Evolutionary conservation across 805 yeast species (phyloP).

Genomic region (Tetrapisispora fleetii): DNA sequence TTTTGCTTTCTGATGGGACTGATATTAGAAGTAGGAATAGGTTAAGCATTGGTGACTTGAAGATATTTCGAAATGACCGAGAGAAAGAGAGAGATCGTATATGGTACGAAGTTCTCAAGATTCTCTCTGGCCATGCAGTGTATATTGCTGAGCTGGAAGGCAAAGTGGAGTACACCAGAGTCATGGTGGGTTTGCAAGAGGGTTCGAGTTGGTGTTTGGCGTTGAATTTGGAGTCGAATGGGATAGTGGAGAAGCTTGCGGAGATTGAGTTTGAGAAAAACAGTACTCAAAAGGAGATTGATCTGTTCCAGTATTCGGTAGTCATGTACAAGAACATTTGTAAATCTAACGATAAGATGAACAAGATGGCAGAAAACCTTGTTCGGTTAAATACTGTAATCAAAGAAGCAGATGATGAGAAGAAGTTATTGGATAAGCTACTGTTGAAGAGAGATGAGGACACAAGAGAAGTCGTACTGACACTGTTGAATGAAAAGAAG

Average conservation of each 20-base stretch:
- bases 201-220: slow-evolving; percentile 12
- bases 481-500: slow-evolving; percentile 23
- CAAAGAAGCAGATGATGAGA: slow-evolving; percentile 5
- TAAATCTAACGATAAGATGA: slow-evolving; percentile 9
- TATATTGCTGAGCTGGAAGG: slow-evolving; percentile 4
- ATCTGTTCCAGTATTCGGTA: slow-evolving; percentile 18
- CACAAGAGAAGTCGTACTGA: slow-evolving; percentile 14
- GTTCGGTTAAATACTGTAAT: background rate
- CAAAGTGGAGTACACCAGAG: slow-evolving; percentile 7
- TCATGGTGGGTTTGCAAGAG: slow-evolving; percentile 12
- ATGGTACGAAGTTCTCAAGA: slow-evolving; percentile 20
- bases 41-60: slow-evolving; percentile 5
- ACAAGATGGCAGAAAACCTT: background rate
- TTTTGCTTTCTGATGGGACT: slow-evolving; percentile 21
- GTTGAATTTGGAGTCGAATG: slow-evolving; percentile 12
- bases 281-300: slow-evolving; percentile 12
- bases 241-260: slow-evolving; percentile 17
- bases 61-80: slow-evolving; percentile 6
- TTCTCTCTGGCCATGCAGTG: slow-evolving; percentile 13
- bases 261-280: slow-evolving; percentile 11
- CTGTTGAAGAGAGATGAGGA: slow-evolving; percentile 17
- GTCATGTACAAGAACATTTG: slow-evolving; percentile 9
- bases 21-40: slow-evolving; percentile 7
- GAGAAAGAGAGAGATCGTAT: background rate
- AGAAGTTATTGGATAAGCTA: slow-evolving; percentile 8